These are phyloP conservation scores for Dactylellina leptospora DNA, from an alignment of 2,329 filamentous ascomycete genomes.

Conservation along the genomic window DNA sequence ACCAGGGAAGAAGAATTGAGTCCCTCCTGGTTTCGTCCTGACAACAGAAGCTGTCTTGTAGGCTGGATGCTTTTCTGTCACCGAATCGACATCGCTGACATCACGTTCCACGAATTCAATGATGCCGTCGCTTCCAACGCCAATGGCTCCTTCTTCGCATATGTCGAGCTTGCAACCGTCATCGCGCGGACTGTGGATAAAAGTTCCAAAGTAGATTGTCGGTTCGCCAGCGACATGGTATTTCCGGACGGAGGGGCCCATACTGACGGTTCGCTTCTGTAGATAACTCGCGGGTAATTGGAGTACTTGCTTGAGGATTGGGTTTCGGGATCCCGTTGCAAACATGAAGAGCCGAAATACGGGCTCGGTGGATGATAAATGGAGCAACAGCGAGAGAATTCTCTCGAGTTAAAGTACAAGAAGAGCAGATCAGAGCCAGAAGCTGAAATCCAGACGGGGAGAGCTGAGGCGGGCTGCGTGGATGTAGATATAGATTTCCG, in stretches of 20 bases:
- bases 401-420: conserved; percentile 1
- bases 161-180: conserved; percentile 64
- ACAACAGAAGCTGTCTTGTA: conserved; percentile 40
- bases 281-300: conserved; percentile 6
- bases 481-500: conserved; percentile 47
- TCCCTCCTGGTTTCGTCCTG: conserved; percentile 62
- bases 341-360: conserved; percentile 36
- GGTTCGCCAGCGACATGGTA: conserved; percentile 37
- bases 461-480: conserved; percentile 1
- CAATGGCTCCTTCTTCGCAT: conserved; percentile 59
- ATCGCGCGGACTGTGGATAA: conserved; percentile 67
- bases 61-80: conserved; percentile 49
- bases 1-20: conserved; percentile 63
- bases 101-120: conserved; percentile 64
- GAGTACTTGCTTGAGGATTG: conserved; percentile 8
- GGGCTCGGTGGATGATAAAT: not conserved
- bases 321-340: conserved; percentile 13
- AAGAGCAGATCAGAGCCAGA: not conserved
- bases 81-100: conserved; percentile 55
- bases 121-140: conserved; percentile 62
- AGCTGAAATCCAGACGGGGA: not conserved
- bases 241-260: conserved; percentile 25
- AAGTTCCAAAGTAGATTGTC: conserved; percentile 68
- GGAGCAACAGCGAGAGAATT: not conserved
- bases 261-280: conserved; percentile 15